phyloP scores from a whole-genome alignment of 2,329 filamentous ascomycete genomes.

The Blastomyces percursus region DNA sequence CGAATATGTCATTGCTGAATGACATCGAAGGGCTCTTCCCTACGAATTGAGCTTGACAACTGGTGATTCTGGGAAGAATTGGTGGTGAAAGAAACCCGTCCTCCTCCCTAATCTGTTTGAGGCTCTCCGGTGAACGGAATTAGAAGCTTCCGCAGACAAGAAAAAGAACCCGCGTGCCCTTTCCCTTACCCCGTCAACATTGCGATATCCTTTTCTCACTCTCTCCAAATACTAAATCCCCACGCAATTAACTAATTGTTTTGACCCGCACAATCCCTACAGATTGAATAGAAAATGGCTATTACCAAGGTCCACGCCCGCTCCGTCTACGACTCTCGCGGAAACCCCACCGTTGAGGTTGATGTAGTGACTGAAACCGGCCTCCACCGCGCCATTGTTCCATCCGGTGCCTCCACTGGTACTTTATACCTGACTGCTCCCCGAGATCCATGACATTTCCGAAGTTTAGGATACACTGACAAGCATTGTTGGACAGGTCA shows the following conservation, averaged over 20 bases:
- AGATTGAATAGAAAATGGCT: slow-evolving; percentile 49
- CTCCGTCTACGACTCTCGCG: slow-evolving; percentile 96
- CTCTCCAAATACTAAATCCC: not conserved
- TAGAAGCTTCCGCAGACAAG: not conserved
- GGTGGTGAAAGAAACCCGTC: not conserved
- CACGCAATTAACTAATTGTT: slow-evolving; percentile 2
- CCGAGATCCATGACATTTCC: not conserved
- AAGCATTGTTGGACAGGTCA: slow-evolving; percentile 47
- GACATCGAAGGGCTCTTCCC: not conserved
- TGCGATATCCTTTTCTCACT: not conserved
- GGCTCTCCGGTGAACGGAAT: slow-evolving; percentile 4
- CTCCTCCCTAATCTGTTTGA: not conserved
- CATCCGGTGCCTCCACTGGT: slow-evolving; percentile 93
- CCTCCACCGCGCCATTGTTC: slow-evolving; percentile 93
- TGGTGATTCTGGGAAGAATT: not conserved
- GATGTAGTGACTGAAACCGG: slow-evolving; percentile 94
- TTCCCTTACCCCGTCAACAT: not conserved
- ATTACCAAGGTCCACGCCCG: slow-evolving; percentile 85
- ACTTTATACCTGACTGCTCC: slow-evolving; percentile 28
- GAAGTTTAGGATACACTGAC: slow-evolving; percentile 15
- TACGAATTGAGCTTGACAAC: not conserved
- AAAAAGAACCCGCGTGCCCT: not conserved
- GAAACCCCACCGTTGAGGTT: slow-evolving; percentile 97
- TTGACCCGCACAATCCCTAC: slow-evolving; percentile 9
- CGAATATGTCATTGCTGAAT: not conserved